Conservation (phyloP, 352 stramenopile genomes). For the Lagenidium sp. region DNA sequence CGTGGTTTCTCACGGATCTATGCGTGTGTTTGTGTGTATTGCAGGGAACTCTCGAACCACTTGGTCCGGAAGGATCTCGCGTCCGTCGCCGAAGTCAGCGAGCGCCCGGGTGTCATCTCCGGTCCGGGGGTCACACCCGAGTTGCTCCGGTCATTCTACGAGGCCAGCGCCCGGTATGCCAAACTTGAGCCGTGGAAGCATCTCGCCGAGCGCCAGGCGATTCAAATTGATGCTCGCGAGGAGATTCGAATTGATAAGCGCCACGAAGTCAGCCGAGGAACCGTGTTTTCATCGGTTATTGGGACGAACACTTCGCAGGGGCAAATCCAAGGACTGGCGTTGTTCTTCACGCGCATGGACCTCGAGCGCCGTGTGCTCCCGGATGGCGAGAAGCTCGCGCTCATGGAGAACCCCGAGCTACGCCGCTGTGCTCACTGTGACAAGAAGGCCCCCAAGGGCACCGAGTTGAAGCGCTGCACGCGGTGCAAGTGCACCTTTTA, state of each 20-base stretch:
- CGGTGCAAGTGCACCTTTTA: conserved; percentile 83
- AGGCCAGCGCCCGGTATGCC: conserved; percentile 53
- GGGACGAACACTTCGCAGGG: conserved; percentile 36
- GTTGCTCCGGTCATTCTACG: conserved; percentile 50
- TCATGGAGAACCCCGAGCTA: conserved; percentile 63
- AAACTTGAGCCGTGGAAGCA: conserved; percentile 55
- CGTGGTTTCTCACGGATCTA: too few relatives aligned
- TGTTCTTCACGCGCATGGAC: conserved; percentile 74
- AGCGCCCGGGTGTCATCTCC: conserved; percentile 51
- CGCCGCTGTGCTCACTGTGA: conserved; percentile 70
- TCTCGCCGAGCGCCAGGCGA: conserved; percentile 64
- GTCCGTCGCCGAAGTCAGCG: conserved; percentile 65
- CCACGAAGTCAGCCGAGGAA: conserved; percentile 40
- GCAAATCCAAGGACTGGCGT: conserved; percentile 61
- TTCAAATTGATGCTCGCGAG: conserved; percentile 69
- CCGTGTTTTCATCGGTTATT: conserved; percentile 71
- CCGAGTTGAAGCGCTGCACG: conserved; percentile 73
- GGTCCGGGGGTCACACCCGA: conserved; percentile 44
- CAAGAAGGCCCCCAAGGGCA: conserved; percentile 45
- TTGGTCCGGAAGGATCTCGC: conserved; percentile 78
- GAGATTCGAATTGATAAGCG: conserved; percentile 56
- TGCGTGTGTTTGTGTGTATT: too few relatives aligned
- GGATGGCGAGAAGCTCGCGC: conserved; percentile 46
- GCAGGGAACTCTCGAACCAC: conserved; percentile 69
- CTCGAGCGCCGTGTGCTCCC: conserved; percentile 68